Evolutionary conservation across 164 flowering plant species (phyloP).

Genomic region (Akebia trifoliata): DNA sequence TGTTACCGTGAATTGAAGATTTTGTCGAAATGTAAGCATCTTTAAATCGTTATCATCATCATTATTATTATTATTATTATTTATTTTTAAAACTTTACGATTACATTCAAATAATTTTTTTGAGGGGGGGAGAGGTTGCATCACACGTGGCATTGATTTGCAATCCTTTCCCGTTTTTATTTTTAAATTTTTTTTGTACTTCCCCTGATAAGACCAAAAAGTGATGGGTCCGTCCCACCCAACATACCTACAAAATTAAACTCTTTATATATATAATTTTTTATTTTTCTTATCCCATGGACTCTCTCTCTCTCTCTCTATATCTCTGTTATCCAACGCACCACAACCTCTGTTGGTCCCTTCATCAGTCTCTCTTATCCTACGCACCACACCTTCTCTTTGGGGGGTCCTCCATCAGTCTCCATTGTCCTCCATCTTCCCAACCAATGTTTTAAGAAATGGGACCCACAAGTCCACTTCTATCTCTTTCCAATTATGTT

Average conservation of each 20-base stretch:
- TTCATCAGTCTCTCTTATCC: neutral
- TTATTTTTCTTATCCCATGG: neutral
- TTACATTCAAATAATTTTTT: neutral
- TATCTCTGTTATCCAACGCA: neutral
- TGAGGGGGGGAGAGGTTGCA: neutral
- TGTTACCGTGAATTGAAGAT: too few relatives aligned
- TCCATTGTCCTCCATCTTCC: neutral
- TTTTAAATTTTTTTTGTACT: neutral
- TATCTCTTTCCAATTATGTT: slow-evolving; percentile 22
- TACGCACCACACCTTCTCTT: neutral
- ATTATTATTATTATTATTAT: neutral
- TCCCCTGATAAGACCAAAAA: slow-evolving; percentile 13
- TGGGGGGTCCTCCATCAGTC: neutral
- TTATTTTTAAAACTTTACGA: neutral
- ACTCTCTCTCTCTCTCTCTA: neutral
- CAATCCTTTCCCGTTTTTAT: neutral
- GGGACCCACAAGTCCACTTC: slow-evolving; percentile 5
- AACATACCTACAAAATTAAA: neutral
- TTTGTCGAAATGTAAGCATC: too few relatives aligned
- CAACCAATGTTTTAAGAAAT: neutral
- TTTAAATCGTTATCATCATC: too few relatives aligned
- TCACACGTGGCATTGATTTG: slow-evolving; percentile 8
- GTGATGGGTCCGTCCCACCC: neutral
- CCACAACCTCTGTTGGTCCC: neutral
- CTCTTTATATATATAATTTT: neutral